Percentiles rank a stretch among this genome's conserved stretches.
These are phyloP conservation scores for Leucosporidium yakuticum DNA, from an alignment of 768 basidiomycete genomes.

Conservation along the genomic window DNA sequence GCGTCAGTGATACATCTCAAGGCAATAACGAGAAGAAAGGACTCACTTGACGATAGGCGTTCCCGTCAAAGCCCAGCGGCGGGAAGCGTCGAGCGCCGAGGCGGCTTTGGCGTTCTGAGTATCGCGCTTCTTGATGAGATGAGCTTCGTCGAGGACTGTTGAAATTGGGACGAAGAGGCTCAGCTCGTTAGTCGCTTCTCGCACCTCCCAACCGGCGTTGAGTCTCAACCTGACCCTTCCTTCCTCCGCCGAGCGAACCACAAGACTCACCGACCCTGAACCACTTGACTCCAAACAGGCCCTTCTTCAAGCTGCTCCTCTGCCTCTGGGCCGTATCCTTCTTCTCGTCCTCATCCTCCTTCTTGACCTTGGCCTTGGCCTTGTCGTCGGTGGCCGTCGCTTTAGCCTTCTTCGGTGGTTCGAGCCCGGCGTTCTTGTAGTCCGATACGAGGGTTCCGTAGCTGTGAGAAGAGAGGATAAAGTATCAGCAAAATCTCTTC, in stretches of 20 bases:
- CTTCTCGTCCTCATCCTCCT: background rate
- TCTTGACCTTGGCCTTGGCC: background rate
- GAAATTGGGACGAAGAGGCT: no score
- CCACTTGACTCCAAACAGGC: constrained; percentile 36
- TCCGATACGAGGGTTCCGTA: constrained; percentile 90
- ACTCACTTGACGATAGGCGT: constrained; percentile 93
- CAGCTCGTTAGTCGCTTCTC: no score
- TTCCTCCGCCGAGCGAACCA: background rate
- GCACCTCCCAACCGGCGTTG: no score
- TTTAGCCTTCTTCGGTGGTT: background rate
- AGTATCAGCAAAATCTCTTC: background rate
- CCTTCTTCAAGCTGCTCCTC: constrained; percentile 18
- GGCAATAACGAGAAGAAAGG: background rate
- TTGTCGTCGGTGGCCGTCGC: constrained; percentile 1
- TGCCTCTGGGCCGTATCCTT: constrained; percentile 48
- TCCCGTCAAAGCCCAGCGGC: constrained; percentile 89
- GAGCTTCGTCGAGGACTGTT: constrained; percentile 78
- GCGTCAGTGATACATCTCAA: background rate
- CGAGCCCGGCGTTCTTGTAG: constrained; percentile 45
- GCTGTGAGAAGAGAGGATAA: constrained; percentile 43
- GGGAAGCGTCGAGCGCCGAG: constrained; percentile 68
- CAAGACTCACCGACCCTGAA: constrained; percentile 32
- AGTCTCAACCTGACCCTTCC: constrained; percentile 55
- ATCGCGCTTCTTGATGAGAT: constrained; percentile 82
- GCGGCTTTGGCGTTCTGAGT: constrained; percentile 82